Evolutionary conservation across 768 basidiomycete genomes (phyloP), one percentile per base, ranked within the genome.

Genomic region (Podaxis rugospora): DNA sequence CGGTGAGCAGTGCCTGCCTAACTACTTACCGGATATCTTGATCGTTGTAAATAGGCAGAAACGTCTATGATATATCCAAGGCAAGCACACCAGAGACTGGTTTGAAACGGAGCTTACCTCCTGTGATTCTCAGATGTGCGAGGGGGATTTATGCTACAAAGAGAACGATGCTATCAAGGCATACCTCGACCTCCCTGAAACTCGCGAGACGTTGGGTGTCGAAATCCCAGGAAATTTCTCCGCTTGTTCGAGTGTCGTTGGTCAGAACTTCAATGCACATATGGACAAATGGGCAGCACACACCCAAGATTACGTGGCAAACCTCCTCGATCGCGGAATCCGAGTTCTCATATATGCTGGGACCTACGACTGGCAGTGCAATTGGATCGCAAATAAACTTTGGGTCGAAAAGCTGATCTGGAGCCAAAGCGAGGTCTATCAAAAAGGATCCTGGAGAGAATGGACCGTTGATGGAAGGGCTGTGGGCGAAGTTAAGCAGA

Each of bases 361-460:
- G 18, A 87, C 84, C 47, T 87, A 86, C 64, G 88, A 90, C 66
- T 90, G 88, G 87, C 87, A 87, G 63, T 92, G 89, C 68, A 90
- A 91, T 68, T 89, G 85, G 83, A 73, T 90, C 28, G 86, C 87
- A 14, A 93, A 93, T 72, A 83, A 83, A 67, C 76, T 84, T 44
- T 93, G 92, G 92, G 83, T 87, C 5, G 82, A 90, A 53, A 76
- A 80, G 62, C 75, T 94, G 54, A 82, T 87, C 55, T 93, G 92
- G 92, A 82, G 80, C 50, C 88, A 88, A 2, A 72, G 78, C 51
- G 75, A 76, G 42, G 79, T 67, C 5, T 92, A 87, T 71, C 59
- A 47, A 14, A 39, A 60, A 53, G 59, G 46, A 13, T 36, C 73
- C 10, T 71, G 85, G 67, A 72, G 74, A 49, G 76, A 83, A 9